A percentile compares a stretch with the other conserved stretches of the same genome.
Conservation (phyloP, 1,284 basidiomycete genomes). For the Ustanciosporium gigantosporum region DNA sequence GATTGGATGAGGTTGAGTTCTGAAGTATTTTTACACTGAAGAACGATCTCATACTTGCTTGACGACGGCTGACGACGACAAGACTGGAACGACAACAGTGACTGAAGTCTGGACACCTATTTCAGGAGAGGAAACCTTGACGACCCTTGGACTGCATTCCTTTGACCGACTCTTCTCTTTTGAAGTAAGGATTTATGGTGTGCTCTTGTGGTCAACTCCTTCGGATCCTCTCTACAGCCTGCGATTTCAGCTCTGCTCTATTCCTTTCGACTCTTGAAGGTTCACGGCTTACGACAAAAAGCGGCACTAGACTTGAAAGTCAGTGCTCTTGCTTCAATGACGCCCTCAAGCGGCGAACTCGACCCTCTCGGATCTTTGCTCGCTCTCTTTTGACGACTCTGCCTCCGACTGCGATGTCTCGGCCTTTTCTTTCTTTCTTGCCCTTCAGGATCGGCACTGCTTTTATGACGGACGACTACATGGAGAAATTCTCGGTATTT, state of each 20-base stretch:
- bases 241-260: too few relatives aligned
- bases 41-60: not conserved
- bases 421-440: not conserved
- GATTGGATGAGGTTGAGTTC: not conserved
- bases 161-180: too few relatives aligned
- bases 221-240: constrained; percentile 8
- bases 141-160: too few relatives aligned
- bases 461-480: not conserved
- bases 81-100: too few relatives aligned
- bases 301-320: too few relatives aligned
- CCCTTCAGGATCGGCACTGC: constrained; percentile 1
- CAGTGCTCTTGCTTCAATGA: constrained; percentile 16
- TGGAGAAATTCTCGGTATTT: not conserved
- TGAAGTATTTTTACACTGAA: not conserved
- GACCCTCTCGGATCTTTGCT: constrained; percentile 1
- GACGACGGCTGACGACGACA: not conserved
- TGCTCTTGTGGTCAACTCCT: not conserved
- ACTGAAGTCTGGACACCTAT: too few relatives aligned
- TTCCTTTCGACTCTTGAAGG: too few relatives aligned
- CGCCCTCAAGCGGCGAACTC: constrained; percentile 36
- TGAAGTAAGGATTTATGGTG: too few relatives aligned
- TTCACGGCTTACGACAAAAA: too few relatives aligned
- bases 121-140: too few relatives aligned
- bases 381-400: constrained; percentile 1
- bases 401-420: not conserved